A percentile compares a stretch with the other conserved stretches of the same genome.
Evolutionary conservation across 495 filamentous ascomycete species (phyloP).

Genomic region (Aspergillus conjunctus): DNA sequence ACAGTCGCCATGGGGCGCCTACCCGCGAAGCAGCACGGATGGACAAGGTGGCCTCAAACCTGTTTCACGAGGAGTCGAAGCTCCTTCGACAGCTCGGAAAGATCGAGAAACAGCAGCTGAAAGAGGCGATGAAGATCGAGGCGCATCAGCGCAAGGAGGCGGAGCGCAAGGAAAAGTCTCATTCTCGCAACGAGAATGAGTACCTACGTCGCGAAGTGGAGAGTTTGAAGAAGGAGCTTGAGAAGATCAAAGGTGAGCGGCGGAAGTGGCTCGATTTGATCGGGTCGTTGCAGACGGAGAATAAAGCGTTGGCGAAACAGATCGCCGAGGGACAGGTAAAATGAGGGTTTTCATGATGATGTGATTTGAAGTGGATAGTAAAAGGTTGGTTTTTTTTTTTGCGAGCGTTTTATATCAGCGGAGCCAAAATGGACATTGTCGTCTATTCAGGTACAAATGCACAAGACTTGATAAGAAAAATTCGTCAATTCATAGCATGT

Average conservation of each 20-base stretch:
- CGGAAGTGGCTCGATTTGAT: constrained; percentile 65
- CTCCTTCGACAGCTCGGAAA: constrained; percentile 14
- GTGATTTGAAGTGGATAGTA: no score
- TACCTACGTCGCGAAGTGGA: constrained; percentile 57
- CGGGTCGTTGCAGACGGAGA: constrained; percentile 66
- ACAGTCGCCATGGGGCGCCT: constrained; percentile 5
- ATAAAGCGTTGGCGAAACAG: constrained; percentile 43
- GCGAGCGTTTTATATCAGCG: no score
- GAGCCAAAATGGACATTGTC: no score
- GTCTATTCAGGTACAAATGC: no score
- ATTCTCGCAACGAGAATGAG: constrained; percentile 48
- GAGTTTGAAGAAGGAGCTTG: constrained; percentile 55
- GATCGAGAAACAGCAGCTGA: constrained; percentile 13
- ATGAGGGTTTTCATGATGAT: background rate
- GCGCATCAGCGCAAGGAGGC: constrained; percentile 43
- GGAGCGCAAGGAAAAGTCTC: constrained; percentile 55
- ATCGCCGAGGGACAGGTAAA: background rate
- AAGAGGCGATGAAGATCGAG: constrained; percentile 43
- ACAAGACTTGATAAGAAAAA: no score
- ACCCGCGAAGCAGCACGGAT: constrained; percentile 24
- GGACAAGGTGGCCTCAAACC: constrained; percentile 34
- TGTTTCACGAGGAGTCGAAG: constrained; percentile 43
- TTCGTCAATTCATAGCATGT: no score
- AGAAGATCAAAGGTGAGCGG: constrained; percentile 58
- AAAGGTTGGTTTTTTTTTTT: background rate